phyloP scores from a whole-genome alignment of 305 asterid species.

The Ilex paraguariensis region DNA sequence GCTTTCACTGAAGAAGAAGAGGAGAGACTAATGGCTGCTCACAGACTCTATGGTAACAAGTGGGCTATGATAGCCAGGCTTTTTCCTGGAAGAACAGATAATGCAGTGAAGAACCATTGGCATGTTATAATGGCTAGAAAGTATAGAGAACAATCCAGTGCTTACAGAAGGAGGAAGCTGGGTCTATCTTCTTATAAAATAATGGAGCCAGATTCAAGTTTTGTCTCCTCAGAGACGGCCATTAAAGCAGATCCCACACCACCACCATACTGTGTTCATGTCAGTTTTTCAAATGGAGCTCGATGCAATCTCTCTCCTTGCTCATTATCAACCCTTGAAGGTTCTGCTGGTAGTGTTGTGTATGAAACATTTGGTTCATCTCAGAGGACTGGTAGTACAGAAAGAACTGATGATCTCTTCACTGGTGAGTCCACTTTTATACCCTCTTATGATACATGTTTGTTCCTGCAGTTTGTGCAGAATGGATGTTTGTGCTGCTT shows the following conservation, averaged over 20 bases:
- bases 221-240: slow-evolving; percentile 1
- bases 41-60: slow-evolving; percentile 78
- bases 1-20: slow-evolving; percentile 88
- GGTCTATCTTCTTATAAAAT: slow-evolving; percentile 41
- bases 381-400: slow-evolving; percentile 20
- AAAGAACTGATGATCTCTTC: slow-evolving; percentile 6
- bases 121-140: slow-evolving; percentile 95
- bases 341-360: slow-evolving; percentile 19
- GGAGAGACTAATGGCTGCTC: slow-evolving; percentile 84
- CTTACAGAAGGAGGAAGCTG: slow-evolving; percentile 64
- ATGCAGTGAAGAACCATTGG: slow-evolving; percentile 95
- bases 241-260: slow-evolving; percentile 14
- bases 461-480: background rate
- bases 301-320: slow-evolving; percentile 1
- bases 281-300: slow-evolving; percentile 2
- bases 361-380: slow-evolving; percentile 24
- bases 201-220: slow-evolving; percentile 14
- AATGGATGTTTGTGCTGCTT: background rate
- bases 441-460: background rate
- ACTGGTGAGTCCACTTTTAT: slow-evolving; percentile 9
- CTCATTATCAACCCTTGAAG: slow-evolving; percentile 10
- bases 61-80: slow-evolving; percentile 94
- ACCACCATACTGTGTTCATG: background rate
- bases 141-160: slow-evolving; percentile 73
- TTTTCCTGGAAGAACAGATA: slow-evolving; percentile 95